Evolutionary conservation across 179 eudicot species (phyloP).

Genomic region (Beta macrorhiza): DNA sequence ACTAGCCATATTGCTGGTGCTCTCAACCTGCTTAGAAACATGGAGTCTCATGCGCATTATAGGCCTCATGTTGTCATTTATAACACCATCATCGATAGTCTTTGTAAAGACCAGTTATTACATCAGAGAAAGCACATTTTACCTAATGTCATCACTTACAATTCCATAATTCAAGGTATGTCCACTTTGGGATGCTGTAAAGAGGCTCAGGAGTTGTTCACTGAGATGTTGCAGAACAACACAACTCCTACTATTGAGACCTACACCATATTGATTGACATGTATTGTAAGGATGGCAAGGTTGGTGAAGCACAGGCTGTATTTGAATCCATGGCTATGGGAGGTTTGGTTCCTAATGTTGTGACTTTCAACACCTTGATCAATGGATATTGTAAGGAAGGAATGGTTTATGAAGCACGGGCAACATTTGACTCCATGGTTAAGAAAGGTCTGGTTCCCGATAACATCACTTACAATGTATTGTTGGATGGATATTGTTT

Average conservation of each 20-base stretch:
- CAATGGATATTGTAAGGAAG: neutral
- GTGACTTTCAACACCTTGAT: constrained; percentile 28
- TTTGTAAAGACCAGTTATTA: neutral
- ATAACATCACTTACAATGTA: neutral
- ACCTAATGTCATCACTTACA: constrained; percentile 27
- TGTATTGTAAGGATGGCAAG: neutral
- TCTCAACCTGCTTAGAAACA: neutral
- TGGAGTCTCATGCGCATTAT: neutral
- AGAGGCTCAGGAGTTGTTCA: constrained; percentile 26
- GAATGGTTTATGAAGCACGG: neutral
- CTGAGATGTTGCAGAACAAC: constrained; percentile 24
- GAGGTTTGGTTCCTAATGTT: neutral
- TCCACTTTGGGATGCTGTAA: constrained; percentile 32
- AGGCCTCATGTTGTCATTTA: constrained; percentile 27
- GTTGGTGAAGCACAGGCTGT: neutral
- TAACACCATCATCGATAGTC: neutral
- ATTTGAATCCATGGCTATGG: neutral
- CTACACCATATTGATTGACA: neutral
- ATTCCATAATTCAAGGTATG: constrained; percentile 27
- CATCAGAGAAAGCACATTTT: constrained; percentile 6
- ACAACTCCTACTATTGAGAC: constrained; percentile 11
- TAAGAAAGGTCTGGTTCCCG: neutral
- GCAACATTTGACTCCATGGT: neutral
- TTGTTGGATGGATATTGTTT: neutral
- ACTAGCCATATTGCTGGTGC: constrained; percentile 6